Percentiles rank a stretch among this genome's conserved stretches.
Evolutionary conservation across 208 protist genomes (phyloP).

Genomic region (Leptomonas seymouri): DNA sequence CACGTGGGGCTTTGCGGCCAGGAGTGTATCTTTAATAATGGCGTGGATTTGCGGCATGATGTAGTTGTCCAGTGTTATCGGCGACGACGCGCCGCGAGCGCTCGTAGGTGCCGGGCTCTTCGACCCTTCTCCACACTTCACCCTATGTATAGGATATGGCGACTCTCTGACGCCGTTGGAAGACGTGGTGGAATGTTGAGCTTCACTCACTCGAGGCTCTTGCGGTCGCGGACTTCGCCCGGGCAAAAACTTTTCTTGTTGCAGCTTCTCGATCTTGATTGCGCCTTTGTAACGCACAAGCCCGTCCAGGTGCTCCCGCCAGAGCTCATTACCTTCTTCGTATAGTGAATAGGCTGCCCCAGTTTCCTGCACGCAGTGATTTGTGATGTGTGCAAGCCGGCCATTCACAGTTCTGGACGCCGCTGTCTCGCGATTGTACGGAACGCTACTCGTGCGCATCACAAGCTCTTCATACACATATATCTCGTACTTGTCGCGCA

Average conservation of each 20-base stretch:
- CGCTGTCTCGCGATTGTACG: slow-evolving; percentile 56
- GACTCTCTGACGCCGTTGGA: slow-evolving; percentile 14
- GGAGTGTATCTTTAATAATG: slow-evolving; percentile 68
- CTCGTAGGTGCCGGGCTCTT: slow-evolving; percentile 10
- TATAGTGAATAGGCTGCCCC: slow-evolving; percentile 58
- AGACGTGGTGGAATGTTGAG: slow-evolving; percentile 4
- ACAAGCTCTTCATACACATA: slow-evolving; percentile 80
- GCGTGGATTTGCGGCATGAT: slow-evolving; percentile 80
- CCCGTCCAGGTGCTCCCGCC: slow-evolving; percentile 77
- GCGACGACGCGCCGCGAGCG: slow-evolving; percentile 8
- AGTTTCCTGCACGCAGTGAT: slow-evolving; percentile 89
- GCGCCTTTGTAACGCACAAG: slow-evolving; percentile 72
- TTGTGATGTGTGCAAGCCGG: slow-evolving; percentile 80
- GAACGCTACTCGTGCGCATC: slow-evolving; percentile 81
- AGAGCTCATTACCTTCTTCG: slow-evolving; percentile 83
- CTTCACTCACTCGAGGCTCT: slow-evolving; percentile 14
- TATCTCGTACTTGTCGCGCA: slow-evolving; percentile 61
- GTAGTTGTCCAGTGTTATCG: slow-evolving; percentile 49
- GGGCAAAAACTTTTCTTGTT: slow-evolving; percentile 12
- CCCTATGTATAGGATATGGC: slow-evolving; percentile 22
- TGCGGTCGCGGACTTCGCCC: slow-evolving; percentile 25
- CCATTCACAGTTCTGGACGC: slow-evolving; percentile 44
- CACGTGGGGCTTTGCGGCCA: slow-evolving; percentile 46
- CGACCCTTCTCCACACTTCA: slow-evolving; percentile 8
- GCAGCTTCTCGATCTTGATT: slow-evolving; percentile 32